Percentiles rank a stretch among this genome's conserved stretches.
Evolutionary conservation across 176 grass and related monocot genomes (phyloP).

Genomic region (Aechmea fasciata): DNA sequence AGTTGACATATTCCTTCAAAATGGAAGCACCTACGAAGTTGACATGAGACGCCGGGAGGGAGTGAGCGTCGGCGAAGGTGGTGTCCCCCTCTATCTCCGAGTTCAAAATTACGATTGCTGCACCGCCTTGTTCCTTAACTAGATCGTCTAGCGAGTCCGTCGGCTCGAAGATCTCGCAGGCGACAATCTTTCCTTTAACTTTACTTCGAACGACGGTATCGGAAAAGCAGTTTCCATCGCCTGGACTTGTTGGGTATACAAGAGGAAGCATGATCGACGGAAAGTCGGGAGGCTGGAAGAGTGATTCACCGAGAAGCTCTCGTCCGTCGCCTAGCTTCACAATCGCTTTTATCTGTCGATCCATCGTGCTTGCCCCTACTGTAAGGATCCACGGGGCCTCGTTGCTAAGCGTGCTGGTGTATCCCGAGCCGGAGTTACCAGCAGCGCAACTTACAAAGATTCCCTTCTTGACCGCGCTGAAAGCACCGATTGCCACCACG

Average conservation of each 20-base stretch:
- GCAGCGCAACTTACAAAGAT: slow-evolving; percentile 4
- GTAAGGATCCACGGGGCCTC: slow-evolving; percentile 18
- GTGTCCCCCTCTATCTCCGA: not conserved
- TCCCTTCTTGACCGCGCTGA: slow-evolving; percentile 6
- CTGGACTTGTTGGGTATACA: not conserved
- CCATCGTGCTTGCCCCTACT: slow-evolving; percentile 11
- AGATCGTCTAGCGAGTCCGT: not conserved
- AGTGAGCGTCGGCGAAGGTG: slow-evolving; percentile 7
- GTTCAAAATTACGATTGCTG: slow-evolving; percentile 13
- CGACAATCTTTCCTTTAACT: slow-evolving; percentile 8
- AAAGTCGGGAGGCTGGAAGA: slow-evolving; percentile 3
- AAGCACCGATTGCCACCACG: not conserved
- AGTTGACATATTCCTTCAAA: not conserved
- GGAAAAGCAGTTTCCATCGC: not conserved
- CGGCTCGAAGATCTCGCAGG: not conserved
- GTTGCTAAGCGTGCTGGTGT: not conserved
- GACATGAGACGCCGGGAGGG: not conserved
- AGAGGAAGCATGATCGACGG: not conserved
- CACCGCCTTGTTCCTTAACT: not conserved
- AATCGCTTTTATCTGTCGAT: slow-evolving; percentile 3
- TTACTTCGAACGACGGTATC: not conserved
- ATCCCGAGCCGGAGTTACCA: not conserved
- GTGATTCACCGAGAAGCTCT: slow-evolving; percentile 1
- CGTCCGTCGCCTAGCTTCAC: slow-evolving; percentile 5
- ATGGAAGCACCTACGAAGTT: not conserved